Evolutionary conservation across 306 rosid species (phyloP).

Genomic region (Pyrus betulifolia): DNA sequence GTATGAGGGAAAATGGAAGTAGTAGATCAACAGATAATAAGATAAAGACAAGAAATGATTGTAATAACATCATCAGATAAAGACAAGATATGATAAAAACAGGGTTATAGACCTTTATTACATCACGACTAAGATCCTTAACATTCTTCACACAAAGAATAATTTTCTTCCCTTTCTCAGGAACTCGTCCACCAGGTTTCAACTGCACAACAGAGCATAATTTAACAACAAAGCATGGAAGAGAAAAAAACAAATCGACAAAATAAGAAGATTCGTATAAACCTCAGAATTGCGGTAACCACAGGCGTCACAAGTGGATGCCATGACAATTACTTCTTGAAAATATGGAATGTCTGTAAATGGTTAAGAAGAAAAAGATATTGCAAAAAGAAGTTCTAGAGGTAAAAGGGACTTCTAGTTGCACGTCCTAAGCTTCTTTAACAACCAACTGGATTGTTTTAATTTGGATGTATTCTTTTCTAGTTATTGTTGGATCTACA

Average conservation of each 20-base stretch:
- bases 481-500: neutral
- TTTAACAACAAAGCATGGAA: constrained; percentile 5
- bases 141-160: constrained; percentile 50
- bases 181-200: constrained; percentile 88
- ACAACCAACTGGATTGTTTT: neutral
- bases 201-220: constrained; percentile 47
- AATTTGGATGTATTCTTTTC: neutral
- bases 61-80: neutral
- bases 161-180: constrained; percentile 78
- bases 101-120: constrained; percentile 65
- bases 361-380: constrained; percentile 37
- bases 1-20: neutral
- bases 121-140: constrained; percentile 80
- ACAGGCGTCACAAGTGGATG: constrained; percentile 87
- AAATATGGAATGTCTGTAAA: constrained; percentile 84
- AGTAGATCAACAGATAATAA: neutral
- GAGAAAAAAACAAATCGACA: constrained; percentile 7
- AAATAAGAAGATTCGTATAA: constrained; percentile 14
- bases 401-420: neutral
- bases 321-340: constrained; percentile 96
- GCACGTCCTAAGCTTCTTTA: neutral
- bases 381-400: neutral
- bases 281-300: constrained; percentile 99
- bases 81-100: neutral
- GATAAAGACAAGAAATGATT: neutral